A percentile compares a stretch with the other conserved stretches of the same genome.
Conservation (phyloP, 441 rosid genomes). For the Metrosideros polymorpha region DNA sequence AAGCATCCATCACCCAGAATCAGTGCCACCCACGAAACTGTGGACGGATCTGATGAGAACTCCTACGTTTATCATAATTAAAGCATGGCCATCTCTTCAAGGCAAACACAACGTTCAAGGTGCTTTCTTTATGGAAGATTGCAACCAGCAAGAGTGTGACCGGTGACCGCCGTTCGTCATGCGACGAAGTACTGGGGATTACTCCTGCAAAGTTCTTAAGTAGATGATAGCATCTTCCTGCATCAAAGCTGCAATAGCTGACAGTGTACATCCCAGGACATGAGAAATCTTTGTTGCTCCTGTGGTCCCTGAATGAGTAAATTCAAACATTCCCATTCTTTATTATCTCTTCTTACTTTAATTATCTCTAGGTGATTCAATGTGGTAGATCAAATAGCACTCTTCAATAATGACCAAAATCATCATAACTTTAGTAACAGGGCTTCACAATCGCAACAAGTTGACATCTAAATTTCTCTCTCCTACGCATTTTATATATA, state of each 20-base stretch:
- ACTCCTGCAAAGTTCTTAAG: not conserved
- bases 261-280: not conserved
- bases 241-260: not conserved
- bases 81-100: not conserved
- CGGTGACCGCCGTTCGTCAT: not conserved
- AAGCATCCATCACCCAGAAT: not conserved
- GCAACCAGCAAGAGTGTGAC: not conserved
- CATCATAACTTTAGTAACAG: not conserved
- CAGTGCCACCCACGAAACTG: not conserved
- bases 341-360: not conserved
- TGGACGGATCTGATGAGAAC: too few relatives aligned
- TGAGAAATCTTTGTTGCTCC: not conserved
- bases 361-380: not conserved
- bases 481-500: not conserved
- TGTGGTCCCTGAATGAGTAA: not conserved
- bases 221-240: too few relatives aligned
- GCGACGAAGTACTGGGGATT: not conserved
- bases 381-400: not conserved
- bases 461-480: not conserved
- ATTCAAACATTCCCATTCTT: not conserved
- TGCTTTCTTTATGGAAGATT: not conserved
- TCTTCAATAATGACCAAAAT: not conserved
- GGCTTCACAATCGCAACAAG: not conserved
- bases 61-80: not conserved
- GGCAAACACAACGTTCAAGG: not conserved